Conservation (phyloP, 441 rosid genomes). For the Codiaeum variegatum region DNA sequence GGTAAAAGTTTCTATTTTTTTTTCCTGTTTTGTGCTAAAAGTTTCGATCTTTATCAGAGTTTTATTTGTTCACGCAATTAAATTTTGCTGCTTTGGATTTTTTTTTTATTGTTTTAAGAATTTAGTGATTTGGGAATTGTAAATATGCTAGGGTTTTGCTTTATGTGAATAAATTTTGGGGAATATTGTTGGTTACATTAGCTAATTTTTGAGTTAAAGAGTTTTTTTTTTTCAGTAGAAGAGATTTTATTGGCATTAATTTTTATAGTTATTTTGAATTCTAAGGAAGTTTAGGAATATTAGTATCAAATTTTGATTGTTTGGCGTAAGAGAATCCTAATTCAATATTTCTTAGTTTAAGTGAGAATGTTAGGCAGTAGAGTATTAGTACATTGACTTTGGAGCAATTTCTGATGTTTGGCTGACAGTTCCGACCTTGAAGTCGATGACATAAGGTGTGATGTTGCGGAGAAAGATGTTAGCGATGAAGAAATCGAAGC, state of each 20-base stretch:
- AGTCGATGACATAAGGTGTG: constrained; percentile 69
- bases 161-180: background rate
- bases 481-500: constrained; percentile 98
- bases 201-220: background rate
- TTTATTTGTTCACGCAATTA: background rate
- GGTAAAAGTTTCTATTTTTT: constrained; percentile 24
- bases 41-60: background rate
- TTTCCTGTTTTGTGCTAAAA: background rate
- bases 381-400: background rate
- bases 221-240: background rate
- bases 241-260: background rate
- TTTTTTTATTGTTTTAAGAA: background rate
- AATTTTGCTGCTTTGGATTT: background rate
- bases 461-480: constrained; percentile 86
- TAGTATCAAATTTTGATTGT: background rate
- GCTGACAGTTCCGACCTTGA: constrained; percentile 59
- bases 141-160: background rate
- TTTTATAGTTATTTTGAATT: background rate
- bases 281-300: background rate
- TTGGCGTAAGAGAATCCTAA: background rate
- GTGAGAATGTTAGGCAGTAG: background rate
- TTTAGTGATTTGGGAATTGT: background rate
- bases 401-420: constrained; percentile 19
- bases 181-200: background rate
- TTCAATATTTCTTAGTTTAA: background rate